Percentiles rank a stretch among this genome's conserved stretches.
Conservation (phyloP, 257 asterid genomes). For the Salvia miltiorrhiza region DNA sequence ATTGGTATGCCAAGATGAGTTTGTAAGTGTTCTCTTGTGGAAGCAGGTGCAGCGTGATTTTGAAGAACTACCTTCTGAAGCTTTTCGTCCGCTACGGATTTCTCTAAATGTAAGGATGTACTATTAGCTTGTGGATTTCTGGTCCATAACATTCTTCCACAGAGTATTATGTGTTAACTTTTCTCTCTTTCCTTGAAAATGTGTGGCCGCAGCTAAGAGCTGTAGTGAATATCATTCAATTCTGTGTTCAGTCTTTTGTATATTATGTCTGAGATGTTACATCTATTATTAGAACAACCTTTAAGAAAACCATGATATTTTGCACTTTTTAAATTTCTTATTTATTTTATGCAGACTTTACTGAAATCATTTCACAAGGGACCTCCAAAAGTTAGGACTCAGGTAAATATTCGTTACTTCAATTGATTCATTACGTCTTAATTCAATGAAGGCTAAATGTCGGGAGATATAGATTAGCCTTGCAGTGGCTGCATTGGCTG, state of each 20-base stretch:
- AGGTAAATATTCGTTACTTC: constrained; percentile 47
- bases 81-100: constrained; percentile 80
- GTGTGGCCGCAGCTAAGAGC: background rate
- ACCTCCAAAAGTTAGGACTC: constrained; percentile 94
- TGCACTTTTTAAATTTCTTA: constrained; percentile 2
- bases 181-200: constrained; percentile 8
- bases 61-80: constrained; percentile 98
- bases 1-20: constrained; percentile 22
- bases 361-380: constrained; percentile 90
- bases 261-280: constrained; percentile 2
- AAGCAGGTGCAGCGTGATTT: constrained; percentile 95
- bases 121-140: constrained; percentile 15
- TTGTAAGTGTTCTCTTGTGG: constrained; percentile 16
- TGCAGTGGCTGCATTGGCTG: constrained; percentile 99
- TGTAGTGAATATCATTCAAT: background rate
- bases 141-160: background rate
- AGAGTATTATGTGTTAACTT: background rate
- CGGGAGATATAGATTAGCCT: constrained; percentile 80
- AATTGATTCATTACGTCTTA: constrained; percentile 22
- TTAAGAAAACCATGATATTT: background rate
- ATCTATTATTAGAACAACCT: background rate
- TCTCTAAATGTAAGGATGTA: constrained; percentile 75
- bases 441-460: constrained; percentile 43
- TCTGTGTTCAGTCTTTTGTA: background rate
- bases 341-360: constrained; percentile 60